Evolutionary conservation across 2,329 filamentous ascomycete species (phyloP), one percentile per base, ranked within the genome.

Genomic region (Neopestalotiopsis sp.): DNA sequence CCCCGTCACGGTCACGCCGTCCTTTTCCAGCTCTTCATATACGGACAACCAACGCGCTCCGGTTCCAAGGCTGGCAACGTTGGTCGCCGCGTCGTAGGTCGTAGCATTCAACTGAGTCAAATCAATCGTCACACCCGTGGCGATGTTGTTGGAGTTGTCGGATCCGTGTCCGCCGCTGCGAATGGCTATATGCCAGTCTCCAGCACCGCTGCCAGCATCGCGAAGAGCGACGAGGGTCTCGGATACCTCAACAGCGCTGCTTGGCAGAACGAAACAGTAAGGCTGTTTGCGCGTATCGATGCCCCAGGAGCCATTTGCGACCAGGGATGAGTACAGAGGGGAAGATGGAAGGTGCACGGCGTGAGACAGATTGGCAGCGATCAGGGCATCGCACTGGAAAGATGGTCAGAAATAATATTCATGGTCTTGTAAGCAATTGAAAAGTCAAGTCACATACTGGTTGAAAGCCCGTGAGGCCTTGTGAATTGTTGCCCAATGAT

Each of bases 91-190:
- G 4, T 78, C 74, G 45, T 81, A 74, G 1, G 68, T 72, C 3
- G 81, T 72, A 32, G 75, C 69, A 45, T 83, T 78, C 62, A 86
- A 70, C 14, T 73, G 72, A 34, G 76, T 78, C 49, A 87, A 68
- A 67, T 85, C 83, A 67, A 87, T 81, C 2, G 81, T 80, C n/a
- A 85, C 75, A 3, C 83, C 83, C 3, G 77, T 79, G 13, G 78
- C 75, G 64, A 81, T 82, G 68, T 81, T 87, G 14, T 83, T 84
- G 4, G 79, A 77, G 14, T 81, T 82, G 0, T 81, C 80, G 2
- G 79, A 77, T 49, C 81, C 80, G 74, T 88, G 85, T 0, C 85
- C 86, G 34, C 85, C 86, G 69, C 84, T 83, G 52, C 83, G 81
- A n/a, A 85, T 78, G 2, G 85, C 84, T 67, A 88, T 85, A 42